Evolutionary conservation across 108 stramenopile species (phyloP).

Genomic region (Epipyxis sp.): DNA sequence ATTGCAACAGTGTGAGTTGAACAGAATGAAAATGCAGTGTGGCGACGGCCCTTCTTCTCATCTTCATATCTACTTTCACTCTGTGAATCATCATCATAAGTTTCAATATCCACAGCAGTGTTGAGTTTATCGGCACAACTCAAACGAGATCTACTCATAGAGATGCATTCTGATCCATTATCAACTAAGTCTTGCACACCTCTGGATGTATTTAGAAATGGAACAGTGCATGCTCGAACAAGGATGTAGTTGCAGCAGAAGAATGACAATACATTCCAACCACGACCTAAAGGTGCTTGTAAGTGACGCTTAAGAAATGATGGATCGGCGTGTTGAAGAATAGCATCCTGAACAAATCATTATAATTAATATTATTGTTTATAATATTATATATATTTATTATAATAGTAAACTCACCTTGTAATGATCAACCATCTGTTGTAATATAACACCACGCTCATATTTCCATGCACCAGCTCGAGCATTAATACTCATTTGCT

Average conservation of each 20-base stretch:
- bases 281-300: not conserved
- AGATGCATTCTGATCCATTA: not conserved
- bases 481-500: slow-evolving; percentile 24
- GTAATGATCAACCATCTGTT: slow-evolving; percentile 32
- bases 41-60: too few species aligned
- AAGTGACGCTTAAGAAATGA: slow-evolving; percentile 8
- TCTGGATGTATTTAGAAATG: slow-evolving; percentile 27
- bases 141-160: not conserved
- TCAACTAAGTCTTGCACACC: slow-evolving; percentile 16
- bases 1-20: not conserved
- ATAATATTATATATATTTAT: not conserved
- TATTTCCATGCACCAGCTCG: slow-evolving; percentile 17
- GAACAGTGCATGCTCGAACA: not conserved
- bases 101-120: not conserved
- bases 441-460: slow-evolving; percentile 20
- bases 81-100: not conserved
- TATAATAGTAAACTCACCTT: not conserved
- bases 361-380: not conserved
- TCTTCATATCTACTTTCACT: not conserved
- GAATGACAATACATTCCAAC: slow-evolving; percentile 6
- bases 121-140: not conserved
- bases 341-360: slow-evolving; percentile 20
- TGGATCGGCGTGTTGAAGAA: slow-evolving; percentile 25
- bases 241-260: slow-evolving; percentile 27
- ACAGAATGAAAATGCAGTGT: too few species aligned